Percentiles rank a stretch among this genome's conserved stretches.
These are phyloP conservation scores for Paramecium caudatum DNA, from an alignment of 73 alveolate genomes.

Conservation along the genomic window DNA sequence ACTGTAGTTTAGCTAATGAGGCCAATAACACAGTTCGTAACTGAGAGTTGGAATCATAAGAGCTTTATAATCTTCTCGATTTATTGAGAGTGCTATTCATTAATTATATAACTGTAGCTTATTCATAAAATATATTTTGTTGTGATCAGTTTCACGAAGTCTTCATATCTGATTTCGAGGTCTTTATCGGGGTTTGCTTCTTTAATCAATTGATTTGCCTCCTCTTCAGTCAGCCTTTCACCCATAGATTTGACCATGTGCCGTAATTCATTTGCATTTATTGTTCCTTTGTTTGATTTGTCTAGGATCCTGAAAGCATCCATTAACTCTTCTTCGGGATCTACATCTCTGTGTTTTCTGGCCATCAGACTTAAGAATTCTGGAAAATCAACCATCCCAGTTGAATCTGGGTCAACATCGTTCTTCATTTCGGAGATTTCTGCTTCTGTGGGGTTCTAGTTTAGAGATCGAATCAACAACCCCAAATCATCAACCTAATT, in stretches of 20 bases:
- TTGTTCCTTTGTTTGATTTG: conserved; percentile 79
- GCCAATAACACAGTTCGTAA: neutral
- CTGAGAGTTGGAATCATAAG: neutral
- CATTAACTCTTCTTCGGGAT: conserved; percentile 86
- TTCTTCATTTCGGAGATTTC: conserved; percentile 92
- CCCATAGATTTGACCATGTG: conserved; percentile 81
- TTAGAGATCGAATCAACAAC: conserved; percentile 85
- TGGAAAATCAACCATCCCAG: conserved; percentile 91
- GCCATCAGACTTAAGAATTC: conserved; percentile 92
- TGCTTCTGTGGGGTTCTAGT: conserved; percentile 83
- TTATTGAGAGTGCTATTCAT: neutral
- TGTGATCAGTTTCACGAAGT: conserved; percentile 57
- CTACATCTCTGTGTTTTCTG: conserved; percentile 79
- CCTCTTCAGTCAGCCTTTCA: conserved; percentile 88
- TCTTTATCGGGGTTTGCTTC: conserved; percentile 69
- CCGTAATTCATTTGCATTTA: conserved; percentile 79
- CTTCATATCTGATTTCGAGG: conserved; percentile 37
- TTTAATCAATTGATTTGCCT: conserved; percentile 82
- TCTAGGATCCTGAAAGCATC: conserved; percentile 85
- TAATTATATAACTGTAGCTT: conserved; percentile 5
- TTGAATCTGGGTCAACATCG: conserved; percentile 94
- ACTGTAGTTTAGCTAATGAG: conserved; percentile 36
- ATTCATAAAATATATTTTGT: conserved; percentile 62
- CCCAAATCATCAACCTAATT: conserved; percentile 75
- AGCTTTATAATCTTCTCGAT: neutral